phyloP scores from a whole-genome alignment of 768 basidiomycete species.

The Mycena latifolia region DNA sequence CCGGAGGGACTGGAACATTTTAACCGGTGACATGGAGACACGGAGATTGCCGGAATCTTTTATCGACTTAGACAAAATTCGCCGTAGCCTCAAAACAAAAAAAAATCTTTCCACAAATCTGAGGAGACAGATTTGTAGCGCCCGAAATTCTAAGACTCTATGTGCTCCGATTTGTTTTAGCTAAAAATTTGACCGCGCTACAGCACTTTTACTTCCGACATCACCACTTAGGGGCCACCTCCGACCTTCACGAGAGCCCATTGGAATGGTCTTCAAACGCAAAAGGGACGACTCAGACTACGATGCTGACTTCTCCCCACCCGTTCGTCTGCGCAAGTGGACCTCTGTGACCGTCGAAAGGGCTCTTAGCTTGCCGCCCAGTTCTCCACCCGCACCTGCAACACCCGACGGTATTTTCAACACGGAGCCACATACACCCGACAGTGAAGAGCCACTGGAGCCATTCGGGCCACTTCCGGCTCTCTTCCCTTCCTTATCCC shows the following conservation, averaged over 20 bases:
- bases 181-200: background rate
- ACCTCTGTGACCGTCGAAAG: background rate
- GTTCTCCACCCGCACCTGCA: background rate
- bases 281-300: background rate
- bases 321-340: background rate
- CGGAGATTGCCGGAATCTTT: background rate
- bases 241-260: background rate
- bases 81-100: background rate
- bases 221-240: background rate
- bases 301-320: background rate
- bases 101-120: background rate
- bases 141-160: background rate
- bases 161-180: background rate
- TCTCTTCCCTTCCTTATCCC: background rate
- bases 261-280: background rate
- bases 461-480: background rate
- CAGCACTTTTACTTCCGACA: background rate
- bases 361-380: background rate
- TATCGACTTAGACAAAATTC: background rate
- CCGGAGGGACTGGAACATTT: background rate
- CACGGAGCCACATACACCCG: background rate
- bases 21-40: background rate
- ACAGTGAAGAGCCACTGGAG: background rate
- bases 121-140: conserved; percentile 2
- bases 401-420: background rate